phyloP scores from a whole-genome alignment of 2,329 filamentous ascomycete genomes.

The Sarocladium oryzae region DNA sequence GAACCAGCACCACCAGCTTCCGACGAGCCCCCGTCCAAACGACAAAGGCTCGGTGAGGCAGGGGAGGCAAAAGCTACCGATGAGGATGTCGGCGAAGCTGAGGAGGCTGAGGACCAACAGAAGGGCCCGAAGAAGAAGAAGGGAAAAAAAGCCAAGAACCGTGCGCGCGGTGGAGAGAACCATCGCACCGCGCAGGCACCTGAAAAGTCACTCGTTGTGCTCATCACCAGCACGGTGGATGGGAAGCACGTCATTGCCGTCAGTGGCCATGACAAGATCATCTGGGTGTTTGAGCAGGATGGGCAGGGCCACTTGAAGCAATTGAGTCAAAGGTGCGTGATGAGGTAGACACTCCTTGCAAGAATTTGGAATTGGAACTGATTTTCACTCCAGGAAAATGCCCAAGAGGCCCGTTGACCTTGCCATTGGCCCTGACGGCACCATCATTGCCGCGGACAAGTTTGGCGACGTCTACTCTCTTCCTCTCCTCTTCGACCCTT shows the following conservation, averaged over 20 bases:
- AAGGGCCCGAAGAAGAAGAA: conserved; percentile 15
- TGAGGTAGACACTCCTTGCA: not conserved
- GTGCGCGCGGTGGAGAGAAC: conserved; percentile 22
- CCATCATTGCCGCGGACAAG: conserved; percentile 85
- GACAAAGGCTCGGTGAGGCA: conserved; percentile 21
- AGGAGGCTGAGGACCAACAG: conserved; percentile 11
- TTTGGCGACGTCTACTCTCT: conserved; percentile 94
- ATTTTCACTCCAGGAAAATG: conserved; percentile 54
- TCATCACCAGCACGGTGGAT: conserved; percentile 57
- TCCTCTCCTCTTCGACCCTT: conserved; percentile 45
- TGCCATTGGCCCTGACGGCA: conserved; percentile 60
- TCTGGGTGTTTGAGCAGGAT: conserved; percentile 73
- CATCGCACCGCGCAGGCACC: not conserved
- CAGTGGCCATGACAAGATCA: conserved; percentile 84
- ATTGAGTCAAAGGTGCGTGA: conserved; percentile 63
- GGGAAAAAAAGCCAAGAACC: conserved; percentile 23
- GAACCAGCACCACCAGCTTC: conserved; percentile 15
- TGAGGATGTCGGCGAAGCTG: conserved; percentile 15
- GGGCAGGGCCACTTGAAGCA: conserved; percentile 55
- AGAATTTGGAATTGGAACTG: not conserved
- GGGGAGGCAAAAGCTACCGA: conserved; percentile 9
- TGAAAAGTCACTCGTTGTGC: conserved; percentile 29
- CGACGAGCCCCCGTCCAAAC: conserved; percentile 29
- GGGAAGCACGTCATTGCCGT: conserved; percentile 67
- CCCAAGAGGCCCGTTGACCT: conserved; percentile 83